These are phyloP conservation scores for Fusarium metavorans DNA, from an alignment of 2,329 filamentous ascomycete species.

Conservation along the genomic window DNA sequence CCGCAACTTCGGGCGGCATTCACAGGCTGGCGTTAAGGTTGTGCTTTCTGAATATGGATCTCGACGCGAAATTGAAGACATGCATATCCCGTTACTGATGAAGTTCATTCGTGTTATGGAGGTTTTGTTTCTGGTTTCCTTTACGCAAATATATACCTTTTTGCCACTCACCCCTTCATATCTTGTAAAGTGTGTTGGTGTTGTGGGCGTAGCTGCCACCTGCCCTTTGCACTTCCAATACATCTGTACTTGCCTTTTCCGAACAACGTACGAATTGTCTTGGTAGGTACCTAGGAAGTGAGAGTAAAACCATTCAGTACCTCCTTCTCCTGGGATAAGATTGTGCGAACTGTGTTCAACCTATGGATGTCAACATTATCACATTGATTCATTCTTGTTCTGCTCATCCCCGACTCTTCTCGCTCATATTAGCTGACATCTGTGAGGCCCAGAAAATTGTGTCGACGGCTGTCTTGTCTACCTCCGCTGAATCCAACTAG, in stretches of 20 bases:
- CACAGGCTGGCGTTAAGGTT: slow-evolving; percentile 25
- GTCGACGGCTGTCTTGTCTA: background rate
- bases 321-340: background rate
- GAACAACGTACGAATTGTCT: background rate
- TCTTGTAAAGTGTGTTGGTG: background rate
- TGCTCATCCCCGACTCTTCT: background rate
- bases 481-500: background rate
- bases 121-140: background rate
- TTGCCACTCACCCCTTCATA: background rate
- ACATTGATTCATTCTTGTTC: background rate
- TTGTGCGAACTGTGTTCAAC: background rate
- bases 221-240: background rate
- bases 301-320: background rate
- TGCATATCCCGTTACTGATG: background rate
- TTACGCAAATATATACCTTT: background rate
- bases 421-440: background rate
- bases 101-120: background rate
- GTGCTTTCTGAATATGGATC: slow-evolving; percentile 26
- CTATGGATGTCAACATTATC: background rate
- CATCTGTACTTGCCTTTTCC: background rate
- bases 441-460: background rate
- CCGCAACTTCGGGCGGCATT: background rate
- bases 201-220: background rate
- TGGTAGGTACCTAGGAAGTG: background rate
- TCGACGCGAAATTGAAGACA: slow-evolving; percentile 4